These are phyloP conservation scores for Pseudopediastrum boryanum DNA, from an alignment of 139 green algal species.

Conservation along the genomic window DNA sequence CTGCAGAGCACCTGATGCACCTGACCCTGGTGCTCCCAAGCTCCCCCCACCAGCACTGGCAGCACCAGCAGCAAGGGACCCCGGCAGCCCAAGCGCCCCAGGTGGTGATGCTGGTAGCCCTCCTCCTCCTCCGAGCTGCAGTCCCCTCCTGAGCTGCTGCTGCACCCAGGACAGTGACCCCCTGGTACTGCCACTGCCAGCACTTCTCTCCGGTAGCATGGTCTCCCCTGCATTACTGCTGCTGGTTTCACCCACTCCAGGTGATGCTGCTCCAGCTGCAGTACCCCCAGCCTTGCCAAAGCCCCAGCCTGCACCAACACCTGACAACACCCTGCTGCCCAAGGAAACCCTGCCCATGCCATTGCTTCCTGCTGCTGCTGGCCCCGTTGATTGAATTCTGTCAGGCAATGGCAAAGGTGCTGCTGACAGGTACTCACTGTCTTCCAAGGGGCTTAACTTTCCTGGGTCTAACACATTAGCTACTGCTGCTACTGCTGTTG, in stretches of 20 bases:
- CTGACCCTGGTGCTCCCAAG: not conserved
- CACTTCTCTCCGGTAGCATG: not conserved
- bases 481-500: too few species aligned
- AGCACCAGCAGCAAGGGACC: not conserved
- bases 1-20: not conserved
- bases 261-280: not conserved
- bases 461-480: too few species aligned
- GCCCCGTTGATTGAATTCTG: not conserved
- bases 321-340: constrained; percentile 16
- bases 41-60: not conserved
- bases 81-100: not conserved
- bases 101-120: constrained; percentile 2
- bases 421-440: constrained; percentile 7
- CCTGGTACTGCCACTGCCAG: not conserved
- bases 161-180: constrained; percentile 38
- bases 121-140: not conserved
- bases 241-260: not conserved
- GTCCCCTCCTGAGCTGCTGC: constrained; percentile 25
- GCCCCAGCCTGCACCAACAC: too few species aligned
- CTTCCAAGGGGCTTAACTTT: too few species aligned
- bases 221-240: not conserved
- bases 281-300: not conserved
- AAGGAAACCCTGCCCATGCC: constrained; percentile 16
- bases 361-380: constrained; percentile 13
- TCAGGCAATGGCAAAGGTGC: too few species aligned